Conservation (phyloP, 495 filamentous ascomycete genomes). For the Monascus purpureus region DNA sequence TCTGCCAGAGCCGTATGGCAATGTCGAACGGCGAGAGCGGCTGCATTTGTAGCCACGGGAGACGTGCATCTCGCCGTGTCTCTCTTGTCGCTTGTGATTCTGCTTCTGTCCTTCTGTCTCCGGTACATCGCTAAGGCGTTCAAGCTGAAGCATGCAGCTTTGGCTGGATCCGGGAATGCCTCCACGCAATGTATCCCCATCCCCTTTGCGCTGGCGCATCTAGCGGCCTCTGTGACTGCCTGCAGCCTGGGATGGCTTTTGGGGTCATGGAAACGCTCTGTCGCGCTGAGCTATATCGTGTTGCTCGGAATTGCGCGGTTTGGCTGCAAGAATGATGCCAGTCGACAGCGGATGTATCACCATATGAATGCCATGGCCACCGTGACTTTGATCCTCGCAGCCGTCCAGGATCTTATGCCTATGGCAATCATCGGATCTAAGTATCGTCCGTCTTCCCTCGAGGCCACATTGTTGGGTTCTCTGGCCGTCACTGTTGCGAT, state of each 20-base stretch:
- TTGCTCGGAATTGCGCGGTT: slow-evolving; percentile 5
- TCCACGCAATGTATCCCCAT: slow-evolving; percentile 2
- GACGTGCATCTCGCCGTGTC: slow-evolving; percentile 6
- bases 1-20: slow-evolving; percentile 8
- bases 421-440: slow-evolving; percentile 8
- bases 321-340: slow-evolving; percentile 1
- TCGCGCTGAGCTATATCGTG: slow-evolving; percentile 9
- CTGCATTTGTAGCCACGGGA: slow-evolving; percentile 8
- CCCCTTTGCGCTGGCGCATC: slow-evolving; percentile 7
- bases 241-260: slow-evolving; percentile 7
- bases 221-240: slow-evolving; percentile 5
- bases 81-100: slow-evolving; percentile 4
- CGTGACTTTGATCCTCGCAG: slow-evolving; percentile 4
- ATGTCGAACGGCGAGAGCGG: slow-evolving; percentile 6
- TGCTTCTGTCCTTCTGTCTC: slow-evolving; percentile 2
- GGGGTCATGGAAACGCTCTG: slow-evolving; percentile 6
- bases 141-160: not conserved
- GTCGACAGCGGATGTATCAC: slow-evolving; percentile 4
- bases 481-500: slow-evolving; percentile 6
- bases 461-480: slow-evolving; percentile 3
- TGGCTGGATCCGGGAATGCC: not conserved
- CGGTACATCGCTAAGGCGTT: slow-evolving; percentile 1
- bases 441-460: slow-evolving; percentile 4
- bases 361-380: slow-evolving; percentile 8
- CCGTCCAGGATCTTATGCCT: slow-evolving; percentile 7